Percentiles rank a stretch among this genome's conserved stretches.
Conservation (phyloP, 371 early-diverging fungal species). For the Parasitella parasitica region DNA sequence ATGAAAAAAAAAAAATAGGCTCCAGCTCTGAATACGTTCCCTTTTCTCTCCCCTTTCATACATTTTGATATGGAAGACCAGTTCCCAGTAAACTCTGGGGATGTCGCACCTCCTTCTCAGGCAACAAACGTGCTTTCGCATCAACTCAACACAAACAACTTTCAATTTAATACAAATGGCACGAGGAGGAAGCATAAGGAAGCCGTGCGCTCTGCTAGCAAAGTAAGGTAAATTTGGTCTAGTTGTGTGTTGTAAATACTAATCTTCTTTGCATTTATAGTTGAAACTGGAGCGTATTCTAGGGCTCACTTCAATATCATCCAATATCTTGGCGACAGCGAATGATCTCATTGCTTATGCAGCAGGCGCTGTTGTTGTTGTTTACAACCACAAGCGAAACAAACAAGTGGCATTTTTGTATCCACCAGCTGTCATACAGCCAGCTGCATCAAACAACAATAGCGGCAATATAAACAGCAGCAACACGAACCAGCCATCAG, state of each 20-base stretch:
- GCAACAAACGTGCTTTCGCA: conserved; percentile 30
- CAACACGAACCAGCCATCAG: conserved; percentile 4
- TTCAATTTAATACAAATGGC: conserved; percentile 10
- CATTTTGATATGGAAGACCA: conserved; percentile 31
- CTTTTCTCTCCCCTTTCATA: not conserved
- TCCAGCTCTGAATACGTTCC: not conserved
- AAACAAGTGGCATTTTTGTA: conserved; percentile 68
- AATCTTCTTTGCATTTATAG: conserved; percentile 25
- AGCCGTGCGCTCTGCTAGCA: not conserved
- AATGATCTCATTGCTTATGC: conserved; percentile 72
- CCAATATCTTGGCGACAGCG: conserved; percentile 60
- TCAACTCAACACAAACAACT: conserved; percentile 9
- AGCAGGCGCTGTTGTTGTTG: conserved; percentile 73
- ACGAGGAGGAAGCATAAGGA: conserved; percentile 17
- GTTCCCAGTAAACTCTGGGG: conserved; percentile 53
- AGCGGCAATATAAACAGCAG: not conserved
- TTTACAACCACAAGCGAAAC: conserved; percentile 70
- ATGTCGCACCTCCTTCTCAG: conserved; percentile 41
- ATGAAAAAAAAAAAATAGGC: not conserved
- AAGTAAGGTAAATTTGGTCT: conserved; percentile 1
- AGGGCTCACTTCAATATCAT: conserved; percentile 60
- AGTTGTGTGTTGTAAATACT: not conserved
- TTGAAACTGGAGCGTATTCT: conserved; percentile 64
- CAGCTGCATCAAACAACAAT: not conserved
- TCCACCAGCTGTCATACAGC: conserved; percentile 30